Percentiles rank a stretch among this genome's conserved stretches.
These are phyloP conservation scores for Elsinoe fawcettii DNA, from an alignment of 2,329 filamentous ascomycete genomes.

Conservation along the genomic window DNA sequence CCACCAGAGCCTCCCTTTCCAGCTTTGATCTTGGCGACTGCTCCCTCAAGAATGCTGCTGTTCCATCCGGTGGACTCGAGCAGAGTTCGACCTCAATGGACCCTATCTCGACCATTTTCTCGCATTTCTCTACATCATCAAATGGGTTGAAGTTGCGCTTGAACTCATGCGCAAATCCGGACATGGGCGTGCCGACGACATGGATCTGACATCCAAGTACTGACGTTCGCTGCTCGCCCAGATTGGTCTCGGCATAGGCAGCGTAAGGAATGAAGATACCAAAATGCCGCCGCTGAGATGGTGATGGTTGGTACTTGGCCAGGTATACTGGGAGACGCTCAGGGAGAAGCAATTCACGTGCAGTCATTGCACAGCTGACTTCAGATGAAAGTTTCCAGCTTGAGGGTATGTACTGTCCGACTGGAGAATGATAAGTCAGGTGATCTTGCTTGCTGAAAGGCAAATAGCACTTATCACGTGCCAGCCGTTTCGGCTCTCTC, in stretches of 20 bases:
- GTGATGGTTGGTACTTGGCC: background rate
- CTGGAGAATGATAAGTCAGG: too few species aligned
- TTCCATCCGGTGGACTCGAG: background rate
- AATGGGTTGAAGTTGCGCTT: conserved; percentile 3
- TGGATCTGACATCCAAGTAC: conserved; percentile 1
- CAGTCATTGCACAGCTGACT: background rate
- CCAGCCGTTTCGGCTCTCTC: too few species aligned
- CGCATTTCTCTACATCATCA: background rate
- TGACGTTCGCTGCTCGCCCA: background rate
- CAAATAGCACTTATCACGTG: too few species aligned
- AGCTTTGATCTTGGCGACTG: background rate
- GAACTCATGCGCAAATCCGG: background rate
- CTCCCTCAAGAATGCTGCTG: background rate
- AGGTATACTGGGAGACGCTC: background rate
- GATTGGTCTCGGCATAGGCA: background rate
- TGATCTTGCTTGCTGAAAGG: too few species aligned
- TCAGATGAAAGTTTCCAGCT: too few species aligned
- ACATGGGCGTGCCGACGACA: conserved; percentile 13
- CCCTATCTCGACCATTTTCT: background rate
- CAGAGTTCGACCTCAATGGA: background rate
- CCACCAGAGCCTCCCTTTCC: background rate
- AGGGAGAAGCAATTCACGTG: background rate
- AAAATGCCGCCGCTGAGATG: conserved; percentile 14
- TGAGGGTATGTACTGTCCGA: too few species aligned
- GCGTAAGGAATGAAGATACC: conserved; percentile 10